Conservation (phyloP, 441 rosid species). For the Syzygium malaccense region DNA sequence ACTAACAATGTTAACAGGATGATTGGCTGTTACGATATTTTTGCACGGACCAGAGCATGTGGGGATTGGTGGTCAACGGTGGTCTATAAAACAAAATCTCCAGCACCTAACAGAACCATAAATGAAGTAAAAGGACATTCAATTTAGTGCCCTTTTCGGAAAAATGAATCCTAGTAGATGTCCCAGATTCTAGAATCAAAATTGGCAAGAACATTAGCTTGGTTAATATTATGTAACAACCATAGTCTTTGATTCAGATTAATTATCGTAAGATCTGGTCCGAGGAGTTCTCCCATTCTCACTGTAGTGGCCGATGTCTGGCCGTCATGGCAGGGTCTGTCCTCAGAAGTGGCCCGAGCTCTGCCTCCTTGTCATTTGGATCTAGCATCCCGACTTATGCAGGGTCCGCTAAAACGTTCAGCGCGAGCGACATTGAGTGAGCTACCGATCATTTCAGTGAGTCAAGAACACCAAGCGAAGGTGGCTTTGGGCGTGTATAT, state of each 20-base stretch:
- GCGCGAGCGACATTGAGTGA: slow-evolving; percentile 53
- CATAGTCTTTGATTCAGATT: too few species aligned
- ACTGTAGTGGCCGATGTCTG: too few species aligned
- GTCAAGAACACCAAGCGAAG: slow-evolving; percentile 79
- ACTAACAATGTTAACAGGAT: too few species aligned
- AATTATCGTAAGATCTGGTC: too few species aligned
- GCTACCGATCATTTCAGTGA: slow-evolving; percentile 66
- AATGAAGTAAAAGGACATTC: not conserved
- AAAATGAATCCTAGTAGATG: not conserved
- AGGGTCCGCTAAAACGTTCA: slow-evolving; percentile 83
- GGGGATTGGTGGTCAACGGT: not conserved
- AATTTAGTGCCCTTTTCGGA: not conserved
- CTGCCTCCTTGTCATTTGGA: slow-evolving; percentile 72
- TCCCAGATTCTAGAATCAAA: not conserved
- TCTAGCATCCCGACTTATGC: slow-evolving; percentile 70
- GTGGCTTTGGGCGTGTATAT: slow-evolving; percentile 82
- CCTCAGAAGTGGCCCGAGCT: slow-evolving; percentile 60
- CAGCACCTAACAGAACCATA: not conserved
- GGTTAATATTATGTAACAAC: too few species aligned
- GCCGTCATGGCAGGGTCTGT: slow-evolving; percentile 54
- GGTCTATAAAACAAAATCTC: not conserved
- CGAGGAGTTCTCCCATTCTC: too few species aligned
- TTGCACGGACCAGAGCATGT: too few species aligned
- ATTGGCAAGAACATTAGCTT: too few species aligned
- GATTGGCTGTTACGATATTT: too few species aligned